Evolutionary conservation across 2,329 filamentous ascomycete genomes (phyloP).

Genomic region (Phaeosphaeriaceae sp.): DNA sequence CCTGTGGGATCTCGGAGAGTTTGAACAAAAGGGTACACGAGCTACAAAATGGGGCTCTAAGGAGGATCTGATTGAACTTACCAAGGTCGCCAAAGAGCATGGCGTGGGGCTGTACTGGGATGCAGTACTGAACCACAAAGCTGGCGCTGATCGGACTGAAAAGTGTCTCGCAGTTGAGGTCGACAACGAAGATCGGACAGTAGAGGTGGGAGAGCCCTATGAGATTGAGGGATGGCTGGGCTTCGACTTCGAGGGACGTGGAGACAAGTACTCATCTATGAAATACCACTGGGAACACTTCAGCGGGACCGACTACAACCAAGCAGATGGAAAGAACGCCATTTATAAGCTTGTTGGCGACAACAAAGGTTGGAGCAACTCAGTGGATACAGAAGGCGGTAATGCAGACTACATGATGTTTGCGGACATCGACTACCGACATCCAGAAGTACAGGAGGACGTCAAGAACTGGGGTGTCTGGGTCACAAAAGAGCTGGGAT

Average conservation of each 20-base stretch:
- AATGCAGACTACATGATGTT: constrained; percentile 77
- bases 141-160: constrained; percentile 71
- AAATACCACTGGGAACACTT: constrained; percentile 75
- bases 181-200: constrained; percentile 63
- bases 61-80: constrained; percentile 64
- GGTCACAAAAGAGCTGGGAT: constrained; percentile 66
- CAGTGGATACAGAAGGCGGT: constrained; percentile 69
- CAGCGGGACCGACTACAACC: constrained; percentile 71
- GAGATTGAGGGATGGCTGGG: constrained; percentile 73
- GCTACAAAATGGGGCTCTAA: constrained; percentile 74
- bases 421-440: constrained; percentile 69
- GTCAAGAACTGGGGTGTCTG: constrained; percentile 71
- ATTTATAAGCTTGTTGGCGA: constrained; percentile 71
- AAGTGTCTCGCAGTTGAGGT: constrained; percentile 69
- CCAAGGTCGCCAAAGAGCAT: constrained; percentile 57
- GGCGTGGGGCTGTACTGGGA: constrained; percentile 71
- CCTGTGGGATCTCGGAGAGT: constrained; percentile 74
- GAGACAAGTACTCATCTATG: constrained; percentile 64
- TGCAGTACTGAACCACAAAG: constrained; percentile 76
- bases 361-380: constrained; percentile 69
- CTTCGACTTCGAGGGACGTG: constrained; percentile 69
- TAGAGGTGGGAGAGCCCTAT: constrained; percentile 61
- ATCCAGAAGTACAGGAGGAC: constrained; percentile 67
- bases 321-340: constrained; percentile 62
- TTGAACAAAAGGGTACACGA: constrained; percentile 70